Evolutionary conservation across 495 filamentous ascomycete genomes (phyloP).

Genomic region (Melanomma pulvis-pyrius): DNA sequence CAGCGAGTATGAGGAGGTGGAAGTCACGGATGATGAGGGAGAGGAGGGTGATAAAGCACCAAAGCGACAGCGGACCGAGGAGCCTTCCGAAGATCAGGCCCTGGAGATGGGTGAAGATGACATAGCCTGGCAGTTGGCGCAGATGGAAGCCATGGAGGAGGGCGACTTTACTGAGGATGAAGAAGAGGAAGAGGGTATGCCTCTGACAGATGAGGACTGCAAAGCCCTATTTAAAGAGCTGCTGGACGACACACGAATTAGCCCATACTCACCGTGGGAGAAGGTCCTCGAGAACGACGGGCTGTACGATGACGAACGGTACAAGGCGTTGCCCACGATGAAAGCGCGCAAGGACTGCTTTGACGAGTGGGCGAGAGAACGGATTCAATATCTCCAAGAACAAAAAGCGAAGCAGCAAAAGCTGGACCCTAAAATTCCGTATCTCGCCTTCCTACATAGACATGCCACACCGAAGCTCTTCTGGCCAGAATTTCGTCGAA

Average conservation of each 20-base stretch:
- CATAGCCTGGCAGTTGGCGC: constrained; percentile 88
- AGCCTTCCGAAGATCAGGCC: constrained; percentile 56
- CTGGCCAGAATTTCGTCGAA: constrained; percentile 94
- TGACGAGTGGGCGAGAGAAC: constrained; percentile 75
- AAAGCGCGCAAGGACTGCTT: constrained; percentile 79
- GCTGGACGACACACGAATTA: constrained; percentile 77
- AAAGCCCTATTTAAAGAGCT: constrained; percentile 77
- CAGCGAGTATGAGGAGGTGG: constrained; percentile 85
- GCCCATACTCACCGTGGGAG: constrained; percentile 92
- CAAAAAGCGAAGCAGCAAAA: constrained; percentile 76
- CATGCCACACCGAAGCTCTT: constrained; percentile 87
- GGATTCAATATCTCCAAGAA: constrained; percentile 70
- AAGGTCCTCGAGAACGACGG: constrained; percentile 78
- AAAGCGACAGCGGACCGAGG: constrained; percentile 70
- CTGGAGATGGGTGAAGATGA: constrained; percentile 95
- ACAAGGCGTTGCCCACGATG: constrained; percentile 79
- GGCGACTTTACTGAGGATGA: constrained; percentile 64
- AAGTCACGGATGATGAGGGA: constrained; percentile 66
- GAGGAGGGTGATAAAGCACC: constrained; percentile 56
- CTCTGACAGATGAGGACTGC: constrained; percentile 47
- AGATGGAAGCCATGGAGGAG: constrained; percentile 70
- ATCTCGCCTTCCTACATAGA: constrained; percentile 78
- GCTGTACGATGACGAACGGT: constrained; percentile 82
- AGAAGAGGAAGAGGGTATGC: constrained; percentile 62
- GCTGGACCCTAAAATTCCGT: constrained; percentile 82